These are phyloP conservation scores for Termitomyces sp. DNA, from an alignment of 768 basidiomycete genomes.

Conservation along the genomic window DNA sequence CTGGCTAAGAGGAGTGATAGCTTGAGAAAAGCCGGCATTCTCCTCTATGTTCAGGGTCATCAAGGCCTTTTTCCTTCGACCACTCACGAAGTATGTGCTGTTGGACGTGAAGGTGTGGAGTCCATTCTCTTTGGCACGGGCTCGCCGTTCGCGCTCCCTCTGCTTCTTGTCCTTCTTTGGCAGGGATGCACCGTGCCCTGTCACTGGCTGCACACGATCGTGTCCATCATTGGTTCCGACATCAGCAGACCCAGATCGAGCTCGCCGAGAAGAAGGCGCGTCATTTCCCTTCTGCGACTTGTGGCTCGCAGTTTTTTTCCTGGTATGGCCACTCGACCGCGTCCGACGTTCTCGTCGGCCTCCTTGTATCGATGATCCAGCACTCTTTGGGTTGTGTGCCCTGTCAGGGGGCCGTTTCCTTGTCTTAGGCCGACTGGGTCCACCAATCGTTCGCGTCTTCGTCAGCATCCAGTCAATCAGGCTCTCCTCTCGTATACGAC, in stretches of 20 bases:
- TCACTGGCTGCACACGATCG: constrained; percentile 9
- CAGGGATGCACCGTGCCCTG: constrained; percentile 4
- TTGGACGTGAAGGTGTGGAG: constrained; percentile 37
- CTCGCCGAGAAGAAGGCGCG: not conserved
- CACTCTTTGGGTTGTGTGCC: not conserved
- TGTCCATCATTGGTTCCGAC: constrained; percentile 42
- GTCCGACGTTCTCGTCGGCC: constrained; percentile 36
- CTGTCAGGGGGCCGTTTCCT: constrained; percentile 10
- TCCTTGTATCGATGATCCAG: constrained; percentile 24
- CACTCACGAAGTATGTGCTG: constrained; percentile 34
- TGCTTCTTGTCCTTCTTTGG: constrained; percentile 25
- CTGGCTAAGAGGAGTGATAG: constrained; percentile 31
- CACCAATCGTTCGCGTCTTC: constrained; percentile 32
- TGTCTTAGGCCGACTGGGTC: constrained; percentile 13
- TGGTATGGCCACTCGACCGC: constrained; percentile 24
- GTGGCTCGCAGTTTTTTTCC: not conserved
- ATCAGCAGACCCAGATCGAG: constrained; percentile 27
- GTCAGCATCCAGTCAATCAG: constrained; percentile 71
- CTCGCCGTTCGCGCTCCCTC: constrained; percentile 25
- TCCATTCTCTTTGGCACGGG: constrained; percentile 23
- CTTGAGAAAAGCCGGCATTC: constrained; percentile 39
- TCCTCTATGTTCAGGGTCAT: constrained; percentile 45
- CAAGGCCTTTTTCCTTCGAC: constrained; percentile 25
- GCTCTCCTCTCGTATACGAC: constrained; percentile 37
- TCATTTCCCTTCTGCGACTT: not conserved